Conservation (phyloP, 352 stramenopile genomes). For the Globisporangium paroecandrum region DNA sequence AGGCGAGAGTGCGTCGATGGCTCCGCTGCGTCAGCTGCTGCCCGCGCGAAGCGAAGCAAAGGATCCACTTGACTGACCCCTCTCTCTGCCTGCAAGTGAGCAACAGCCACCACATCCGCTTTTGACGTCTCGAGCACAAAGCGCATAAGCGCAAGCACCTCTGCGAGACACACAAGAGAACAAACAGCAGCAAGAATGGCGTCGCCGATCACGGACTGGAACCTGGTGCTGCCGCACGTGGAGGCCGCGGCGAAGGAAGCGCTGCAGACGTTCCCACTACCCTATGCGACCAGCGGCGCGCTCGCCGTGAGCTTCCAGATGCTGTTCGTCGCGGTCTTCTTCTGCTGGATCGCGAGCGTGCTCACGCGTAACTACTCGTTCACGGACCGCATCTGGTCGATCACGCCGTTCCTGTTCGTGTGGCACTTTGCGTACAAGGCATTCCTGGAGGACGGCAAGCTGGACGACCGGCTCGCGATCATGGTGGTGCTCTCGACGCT, state of each 20-base stretch:
- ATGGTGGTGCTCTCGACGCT: conserved; percentile 82
- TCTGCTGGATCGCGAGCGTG: conserved; percentile 61
- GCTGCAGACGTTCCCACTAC: conserved; percentile 29
- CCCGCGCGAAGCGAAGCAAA: not conserved
- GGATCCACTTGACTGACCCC: not conserved
- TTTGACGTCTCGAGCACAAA: not conserved
- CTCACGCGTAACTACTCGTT: conserved; percentile 89
- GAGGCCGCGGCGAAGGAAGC: conserved; percentile 32
- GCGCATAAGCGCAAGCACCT: not conserved
- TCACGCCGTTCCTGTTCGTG: conserved; percentile 83
- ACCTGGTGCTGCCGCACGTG: conserved; percentile 27
- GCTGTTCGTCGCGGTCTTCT: conserved; percentile 34
- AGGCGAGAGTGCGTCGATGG: not conserved
- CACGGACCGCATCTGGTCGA: conserved; percentile 92
- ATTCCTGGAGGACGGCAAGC: conserved; percentile 53
- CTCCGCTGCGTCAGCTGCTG: not conserved
- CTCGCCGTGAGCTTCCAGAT: conserved; percentile 47
- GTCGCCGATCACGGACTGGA: conserved; percentile 29
- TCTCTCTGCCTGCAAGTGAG: not conserved
- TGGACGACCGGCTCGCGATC: conserved; percentile 58
- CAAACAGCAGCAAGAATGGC: not conserved
- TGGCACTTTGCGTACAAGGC: conserved; percentile 74
- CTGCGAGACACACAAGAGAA: not conserved
- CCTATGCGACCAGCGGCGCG: conserved; percentile 34
- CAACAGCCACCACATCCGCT: conserved; percentile 1